Evolutionary conservation across 2,329 filamentous ascomycete genomes (phyloP).

Genomic region (Tolypocladium cylindrosporum): DNA sequence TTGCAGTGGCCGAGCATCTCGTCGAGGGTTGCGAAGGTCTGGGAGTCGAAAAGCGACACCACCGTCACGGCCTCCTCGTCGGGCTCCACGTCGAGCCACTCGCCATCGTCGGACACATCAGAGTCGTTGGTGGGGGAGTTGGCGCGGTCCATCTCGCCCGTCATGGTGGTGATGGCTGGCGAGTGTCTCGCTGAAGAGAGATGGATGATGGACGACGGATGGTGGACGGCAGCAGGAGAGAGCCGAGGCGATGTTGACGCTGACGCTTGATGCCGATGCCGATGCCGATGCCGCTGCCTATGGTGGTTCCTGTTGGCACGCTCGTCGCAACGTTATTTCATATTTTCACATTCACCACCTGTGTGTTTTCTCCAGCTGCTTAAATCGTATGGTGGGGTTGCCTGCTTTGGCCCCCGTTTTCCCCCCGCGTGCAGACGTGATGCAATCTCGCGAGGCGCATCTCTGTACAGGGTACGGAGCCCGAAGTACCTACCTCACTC

Average conservation of each 20-base stretch:
- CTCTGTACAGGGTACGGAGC: not conserved
- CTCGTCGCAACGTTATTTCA: not conserved
- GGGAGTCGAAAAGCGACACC: constrained; percentile 58
- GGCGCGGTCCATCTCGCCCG: constrained; percentile 6
- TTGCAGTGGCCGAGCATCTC: constrained; percentile 62
- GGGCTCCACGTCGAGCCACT: constrained; percentile 46
- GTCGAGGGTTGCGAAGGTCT: constrained; percentile 51
- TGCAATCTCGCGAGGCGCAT: not conserved
- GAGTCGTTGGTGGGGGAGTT: constrained; percentile 1
- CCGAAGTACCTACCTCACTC: not conserved
- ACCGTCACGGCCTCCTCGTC: constrained; percentile 54
- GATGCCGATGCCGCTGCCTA: not conserved
- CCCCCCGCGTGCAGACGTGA: not conserved
- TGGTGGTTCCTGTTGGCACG: not conserved
- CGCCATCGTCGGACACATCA: constrained; percentile 29
- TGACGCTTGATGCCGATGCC: not conserved
- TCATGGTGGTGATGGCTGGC: not conserved
- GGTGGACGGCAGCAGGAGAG: not conserved
- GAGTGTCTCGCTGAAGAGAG: not conserved
- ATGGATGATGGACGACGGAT: not conserved
- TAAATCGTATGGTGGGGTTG: not conserved
- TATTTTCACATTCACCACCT: not conserved
- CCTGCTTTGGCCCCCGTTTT: not conserved
- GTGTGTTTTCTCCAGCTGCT: not conserved
- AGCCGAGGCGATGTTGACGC: not conserved